These are phyloP conservation scores for Pneumocystis murina DNA, from an alignment of 1,139 yeast genomes.

Conservation along the genomic window DNA sequence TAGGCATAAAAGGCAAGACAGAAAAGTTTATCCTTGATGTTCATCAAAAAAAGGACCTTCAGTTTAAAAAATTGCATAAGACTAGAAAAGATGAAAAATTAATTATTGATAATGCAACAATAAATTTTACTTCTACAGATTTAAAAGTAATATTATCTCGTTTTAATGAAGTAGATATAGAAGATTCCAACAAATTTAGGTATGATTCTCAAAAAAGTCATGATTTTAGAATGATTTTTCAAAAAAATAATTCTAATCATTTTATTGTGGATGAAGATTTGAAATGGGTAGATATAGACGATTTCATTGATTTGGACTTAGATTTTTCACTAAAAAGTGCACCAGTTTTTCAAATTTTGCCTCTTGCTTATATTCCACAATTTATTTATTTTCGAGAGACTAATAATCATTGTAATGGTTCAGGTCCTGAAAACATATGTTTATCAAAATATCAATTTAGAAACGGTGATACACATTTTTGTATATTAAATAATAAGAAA, in stretches of 20 bases:
- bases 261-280: slow-evolving; percentile 34
- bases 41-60: slow-evolving; percentile 60
- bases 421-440: slow-evolving; percentile 2
- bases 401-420: slow-evolving; percentile 24
- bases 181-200: slow-evolving; percentile 23
- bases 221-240: slow-evolving; percentile 8
- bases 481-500: slow-evolving; percentile 38
- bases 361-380: slow-evolving; percentile 59
- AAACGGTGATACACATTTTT: slow-evolving; percentile 48
- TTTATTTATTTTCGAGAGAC: slow-evolving; percentile 61
- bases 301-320: slow-evolving; percentile 55
- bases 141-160: slow-evolving; percentile 54
- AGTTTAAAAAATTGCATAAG: slow-evolving; percentile 42
- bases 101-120: slow-evolving; percentile 63
- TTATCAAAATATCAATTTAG: slow-evolving; percentile 48
- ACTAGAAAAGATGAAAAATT: slow-evolving; percentile 42
- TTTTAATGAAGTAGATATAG: slow-evolving; percentile 43
- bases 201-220: slow-evolving; percentile 26
- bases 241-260: slow-evolving; percentile 15
- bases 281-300: slow-evolving; percentile 69
- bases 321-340: slow-evolving; percentile 22
- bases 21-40: slow-evolving; percentile 56
- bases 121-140: slow-evolving; percentile 58
- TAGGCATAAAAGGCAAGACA: slow-evolving; percentile 68
- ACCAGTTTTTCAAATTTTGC: slow-evolving; percentile 30